Evolutionary conservation across 768 basidiomycete genomes (phyloP).

Genomic region (Leucosporidium scottii): DNA sequence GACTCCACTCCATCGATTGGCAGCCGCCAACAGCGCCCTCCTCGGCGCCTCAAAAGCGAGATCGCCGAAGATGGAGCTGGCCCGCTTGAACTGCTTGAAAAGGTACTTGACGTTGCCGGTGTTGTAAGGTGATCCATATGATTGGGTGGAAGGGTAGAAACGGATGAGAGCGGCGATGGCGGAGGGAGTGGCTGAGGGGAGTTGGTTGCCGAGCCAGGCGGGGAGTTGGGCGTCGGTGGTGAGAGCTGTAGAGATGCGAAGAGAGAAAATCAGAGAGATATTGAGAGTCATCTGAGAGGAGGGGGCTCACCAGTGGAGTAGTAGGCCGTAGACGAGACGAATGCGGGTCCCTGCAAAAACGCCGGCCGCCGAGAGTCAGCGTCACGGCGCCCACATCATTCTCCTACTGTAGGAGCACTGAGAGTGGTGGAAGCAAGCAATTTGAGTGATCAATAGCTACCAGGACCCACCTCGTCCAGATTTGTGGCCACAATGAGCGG

Average conservation of each 20-base stretch:
- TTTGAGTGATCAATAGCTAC: no score
- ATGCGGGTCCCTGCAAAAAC: background rate
- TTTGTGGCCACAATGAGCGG: background rate
- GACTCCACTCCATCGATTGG: background rate
- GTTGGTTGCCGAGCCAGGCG: constrained; percentile 37
- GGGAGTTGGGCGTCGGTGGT: background rate
- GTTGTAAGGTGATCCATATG: constrained; percentile 51
- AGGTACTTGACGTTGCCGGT: constrained; percentile 48
- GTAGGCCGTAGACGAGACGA: constrained; percentile 38
- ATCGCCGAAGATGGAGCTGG: constrained; percentile 55
- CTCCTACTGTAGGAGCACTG: no score
- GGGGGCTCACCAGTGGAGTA: constrained; percentile 42
- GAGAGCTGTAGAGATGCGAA: no score
- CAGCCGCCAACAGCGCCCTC: constrained; percentile 47
- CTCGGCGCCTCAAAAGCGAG: constrained; percentile 54
- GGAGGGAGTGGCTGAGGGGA: constrained; percentile 47
- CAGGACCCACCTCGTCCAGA: constrained; percentile 4
- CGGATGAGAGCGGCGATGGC: constrained; percentile 48
- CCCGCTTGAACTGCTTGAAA: constrained; percentile 52
- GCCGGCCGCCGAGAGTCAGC: background rate
- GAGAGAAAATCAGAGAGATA: no score
- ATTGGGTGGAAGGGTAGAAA: constrained; percentile 48
- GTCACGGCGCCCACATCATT: no score
- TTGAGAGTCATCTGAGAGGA: no score
- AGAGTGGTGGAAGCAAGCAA: no score